Evolutionary conservation across 1,139 yeast species (phyloP).

Genomic region (Blastobotrys indianensis): DNA sequence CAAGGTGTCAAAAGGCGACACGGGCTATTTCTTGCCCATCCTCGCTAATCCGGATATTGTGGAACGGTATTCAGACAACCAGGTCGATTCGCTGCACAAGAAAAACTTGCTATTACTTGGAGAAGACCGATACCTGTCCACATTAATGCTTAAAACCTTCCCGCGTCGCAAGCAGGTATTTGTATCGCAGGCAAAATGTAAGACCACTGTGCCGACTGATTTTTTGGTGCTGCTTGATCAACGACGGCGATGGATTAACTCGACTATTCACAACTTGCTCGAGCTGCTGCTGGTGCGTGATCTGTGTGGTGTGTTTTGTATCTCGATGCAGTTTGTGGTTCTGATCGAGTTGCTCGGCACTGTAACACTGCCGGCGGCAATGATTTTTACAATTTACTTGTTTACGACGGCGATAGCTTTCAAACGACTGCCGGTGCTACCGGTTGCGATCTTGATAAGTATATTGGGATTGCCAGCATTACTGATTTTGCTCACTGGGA

Average conservation of each 20-base stretch:
- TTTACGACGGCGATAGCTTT: slow-evolving; percentile 68
- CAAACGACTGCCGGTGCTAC: slow-evolving; percentile 50
- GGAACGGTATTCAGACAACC: slow-evolving; percentile 88
- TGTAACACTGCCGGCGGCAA: slow-evolving; percentile 86
- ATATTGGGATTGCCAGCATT: slow-evolving; percentile 80
- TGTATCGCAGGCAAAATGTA: slow-evolving; percentile 92
- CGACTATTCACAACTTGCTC: slow-evolving; percentile 92
- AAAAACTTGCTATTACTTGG: slow-evolving; percentile 86
- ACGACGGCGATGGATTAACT: slow-evolving; percentile 97
- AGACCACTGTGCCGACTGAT: slow-evolving; percentile 82
- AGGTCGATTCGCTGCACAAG: slow-evolving; percentile 78
- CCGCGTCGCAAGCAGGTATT: slow-evolving; percentile 92
- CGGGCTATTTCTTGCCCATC: slow-evolving; percentile 96
- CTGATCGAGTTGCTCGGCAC: slow-evolving; percentile 86
- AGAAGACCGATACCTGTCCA: slow-evolving; percentile 85
- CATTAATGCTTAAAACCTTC: slow-evolving; percentile 86
- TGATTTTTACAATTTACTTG: slow-evolving; percentile 79
- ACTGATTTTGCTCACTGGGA: slow-evolving; percentile 74
- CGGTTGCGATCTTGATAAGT: slow-evolving; percentile 71
- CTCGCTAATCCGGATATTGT: slow-evolving; percentile 95
- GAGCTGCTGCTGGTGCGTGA: slow-evolving; percentile 85
- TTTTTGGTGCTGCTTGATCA: slow-evolving; percentile 83
- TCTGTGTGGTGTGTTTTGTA: slow-evolving; percentile 94
- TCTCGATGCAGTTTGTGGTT: slow-evolving; percentile 94
- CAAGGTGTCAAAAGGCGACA: slow-evolving; percentile 84